A percentile compares a stretch with the other conserved stretches of the same genome.
Conservation (phyloP, 148 eudicot species). For the Spergularia marina region DNA sequence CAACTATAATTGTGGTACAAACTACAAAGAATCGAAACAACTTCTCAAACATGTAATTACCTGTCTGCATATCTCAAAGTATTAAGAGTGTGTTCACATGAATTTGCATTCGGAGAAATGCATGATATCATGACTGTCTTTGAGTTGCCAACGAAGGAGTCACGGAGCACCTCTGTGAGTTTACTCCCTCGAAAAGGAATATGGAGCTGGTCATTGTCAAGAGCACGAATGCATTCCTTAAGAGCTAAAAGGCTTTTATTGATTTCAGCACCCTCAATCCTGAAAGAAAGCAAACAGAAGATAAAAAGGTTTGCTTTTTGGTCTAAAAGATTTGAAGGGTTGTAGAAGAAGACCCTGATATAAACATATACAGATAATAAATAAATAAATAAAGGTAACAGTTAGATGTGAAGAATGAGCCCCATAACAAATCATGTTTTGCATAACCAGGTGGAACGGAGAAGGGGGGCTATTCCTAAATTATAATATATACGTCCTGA, state of each 20-base stretch:
- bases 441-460: too few relatives aligned
- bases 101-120: conserved; percentile 92
- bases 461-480: too few relatives aligned
- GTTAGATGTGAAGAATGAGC: too few relatives aligned
- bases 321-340: neutral
- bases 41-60: conserved; percentile 31
- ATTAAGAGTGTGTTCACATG: conserved; percentile 97
- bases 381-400: too few relatives aligned
- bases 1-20: neutral
- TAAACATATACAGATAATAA: neutral
- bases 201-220: conserved; percentile 95
- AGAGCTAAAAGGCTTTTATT: conserved; percentile 97
- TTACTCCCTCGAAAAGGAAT: conserved; percentile 99
- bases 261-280: conserved; percentile 99
- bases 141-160: conserved; percentile 98
- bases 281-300: conserved; percentile 31
- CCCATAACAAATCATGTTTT: too few relatives aligned
- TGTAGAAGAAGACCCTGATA: neutral
- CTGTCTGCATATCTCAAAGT: conserved; percentile 99
- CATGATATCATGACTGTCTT: conserved; percentile 99
- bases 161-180: conserved; percentile 99
- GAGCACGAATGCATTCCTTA: conserved; percentile 99
- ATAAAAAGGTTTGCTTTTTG: neutral
- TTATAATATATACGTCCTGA: too few relatives aligned
- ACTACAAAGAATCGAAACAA: neutral